These are phyloP conservation scores for Fomes fomentarius DNA, from an alignment of 1,284 basidiomycete species.

Conservation along the genomic window DNA sequence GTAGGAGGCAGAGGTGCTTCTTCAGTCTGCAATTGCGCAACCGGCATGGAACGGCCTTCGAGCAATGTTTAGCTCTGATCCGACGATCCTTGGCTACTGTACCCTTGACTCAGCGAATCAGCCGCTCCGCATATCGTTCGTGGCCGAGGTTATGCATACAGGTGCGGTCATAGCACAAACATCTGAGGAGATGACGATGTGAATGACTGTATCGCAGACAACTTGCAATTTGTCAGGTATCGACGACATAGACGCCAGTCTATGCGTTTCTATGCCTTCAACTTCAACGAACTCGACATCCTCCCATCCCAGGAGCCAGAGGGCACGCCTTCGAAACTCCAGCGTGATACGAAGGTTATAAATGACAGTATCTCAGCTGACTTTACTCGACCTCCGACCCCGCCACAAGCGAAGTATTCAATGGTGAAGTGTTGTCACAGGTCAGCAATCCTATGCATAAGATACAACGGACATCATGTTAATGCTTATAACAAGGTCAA, in stretches of 20 bases:
- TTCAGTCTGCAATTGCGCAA: not conserved
- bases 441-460: not conserved
- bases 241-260: constrained; percentile 15
- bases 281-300: constrained; percentile 26
- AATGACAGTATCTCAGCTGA: constrained; percentile 10
- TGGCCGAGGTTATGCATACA: not conserved
- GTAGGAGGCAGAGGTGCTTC: constrained; percentile 1
- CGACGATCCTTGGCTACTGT: constrained; percentile 7
- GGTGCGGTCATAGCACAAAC: not conserved
- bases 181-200: not conserved
- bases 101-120: not conserved
- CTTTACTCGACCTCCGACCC: constrained; percentile 3
- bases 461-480: not conserved
- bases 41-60: constrained; percentile 13
- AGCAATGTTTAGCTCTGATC: constrained; percentile 10
- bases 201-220: not conserved
- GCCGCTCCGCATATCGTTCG: not conserved
- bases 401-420: not conserved
- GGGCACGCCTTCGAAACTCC: not conserved
- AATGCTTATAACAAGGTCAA: constrained; percentile 3
- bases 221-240: constrained; percentile 13
- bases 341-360: no score
- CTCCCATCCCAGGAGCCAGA: constrained; percentile 16
- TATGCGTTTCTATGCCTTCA: constrained; percentile 28
- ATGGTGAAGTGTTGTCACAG: constrained; percentile 20